phyloP scores from a whole-genome alignment of 129 eudicot genomes.

The Flaveria linearis region DNA sequence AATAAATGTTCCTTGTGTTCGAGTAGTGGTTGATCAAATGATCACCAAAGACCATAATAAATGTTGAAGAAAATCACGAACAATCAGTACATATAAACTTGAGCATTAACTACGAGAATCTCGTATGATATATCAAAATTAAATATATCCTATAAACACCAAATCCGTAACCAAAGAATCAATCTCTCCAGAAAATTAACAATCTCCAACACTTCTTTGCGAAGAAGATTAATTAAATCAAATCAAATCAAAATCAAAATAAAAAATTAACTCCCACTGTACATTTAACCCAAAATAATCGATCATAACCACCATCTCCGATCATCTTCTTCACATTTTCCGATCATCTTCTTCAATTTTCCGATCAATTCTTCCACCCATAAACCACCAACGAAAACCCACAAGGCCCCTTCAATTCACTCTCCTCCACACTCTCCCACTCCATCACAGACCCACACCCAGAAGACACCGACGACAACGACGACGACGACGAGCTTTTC shows the following conservation, averaged over 20 bases:
- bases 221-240: too few relatives aligned
- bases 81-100: not conserved
- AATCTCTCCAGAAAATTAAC: constrained; percentile 16
- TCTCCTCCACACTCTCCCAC: constrained; percentile 82
- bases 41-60: not conserved
- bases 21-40: too few relatives aligned
- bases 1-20: too few relatives aligned
- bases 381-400: constrained; percentile 79
- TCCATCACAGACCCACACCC: constrained; percentile 80
- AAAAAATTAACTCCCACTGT: constrained; percentile 14
- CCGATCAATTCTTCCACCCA: constrained; percentile 68
- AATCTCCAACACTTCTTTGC: constrained; percentile 17
- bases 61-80: not conserved
- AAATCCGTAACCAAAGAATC: constrained; percentile 24
- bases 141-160: not conserved
- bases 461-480: constrained; percentile 58
- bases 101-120: not conserved
- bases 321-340: constrained; percentile 3
- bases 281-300: constrained; percentile 3
- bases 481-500: constrained; percentile 56
- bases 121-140: not conserved
- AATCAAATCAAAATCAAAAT: not conserved
- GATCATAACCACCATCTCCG: not conserved
- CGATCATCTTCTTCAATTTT: not conserved
- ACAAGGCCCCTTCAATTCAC: constrained; percentile 57